A percentile compares a stretch with the other conserved stretches of the same genome.
These are phyloP conservation scores for Didymosphaeria variabile DNA, from an alignment of 2,329 filamentous ascomycete species.

Conservation along the genomic window DNA sequence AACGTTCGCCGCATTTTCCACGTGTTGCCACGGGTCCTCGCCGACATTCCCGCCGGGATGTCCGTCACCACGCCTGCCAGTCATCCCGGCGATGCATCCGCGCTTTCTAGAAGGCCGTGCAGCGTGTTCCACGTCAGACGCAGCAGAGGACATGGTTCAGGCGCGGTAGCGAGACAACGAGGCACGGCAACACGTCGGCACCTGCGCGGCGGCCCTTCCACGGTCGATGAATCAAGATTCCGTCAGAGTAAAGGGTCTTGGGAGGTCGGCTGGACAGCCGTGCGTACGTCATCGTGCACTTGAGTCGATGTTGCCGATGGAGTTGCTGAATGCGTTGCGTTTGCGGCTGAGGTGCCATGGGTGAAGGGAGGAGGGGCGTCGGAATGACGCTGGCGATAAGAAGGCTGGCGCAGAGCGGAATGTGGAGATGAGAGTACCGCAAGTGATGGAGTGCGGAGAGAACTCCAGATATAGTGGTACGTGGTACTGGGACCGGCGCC, in stretches of 20 bases:
- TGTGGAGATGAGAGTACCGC: not conserved
- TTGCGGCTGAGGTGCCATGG: not conserved
- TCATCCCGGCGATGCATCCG: not conserved
- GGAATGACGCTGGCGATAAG: not conserved
- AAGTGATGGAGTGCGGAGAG: not conserved
- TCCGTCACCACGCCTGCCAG: not conserved
- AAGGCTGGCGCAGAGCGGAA: not conserved
- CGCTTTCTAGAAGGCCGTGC: not conserved
- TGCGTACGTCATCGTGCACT: constrained; percentile 2
- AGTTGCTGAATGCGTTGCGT: not conserved
- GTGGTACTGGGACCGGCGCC: not conserved
- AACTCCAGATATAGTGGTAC: not conserved
- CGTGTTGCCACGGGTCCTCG: constrained; percentile 5
- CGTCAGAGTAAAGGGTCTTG: not conserved
- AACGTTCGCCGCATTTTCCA: constrained; percentile 1
- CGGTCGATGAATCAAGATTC: not conserved
- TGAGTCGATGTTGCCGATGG: not conserved
- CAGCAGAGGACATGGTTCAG: not conserved
- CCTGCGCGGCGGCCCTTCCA: not conserved
- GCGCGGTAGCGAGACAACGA: not conserved
- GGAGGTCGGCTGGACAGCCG: not conserved
- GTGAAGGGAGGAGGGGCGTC: not conserved
- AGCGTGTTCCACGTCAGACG: not conserved
- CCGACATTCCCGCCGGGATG: not conserved
- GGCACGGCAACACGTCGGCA: not conserved